Percentiles rank a stretch among this genome's conserved stretches.
phyloP scores from a whole-genome alignment of 768 basidiomycete species.

The Boletus rufocinnamomeus region DNA sequence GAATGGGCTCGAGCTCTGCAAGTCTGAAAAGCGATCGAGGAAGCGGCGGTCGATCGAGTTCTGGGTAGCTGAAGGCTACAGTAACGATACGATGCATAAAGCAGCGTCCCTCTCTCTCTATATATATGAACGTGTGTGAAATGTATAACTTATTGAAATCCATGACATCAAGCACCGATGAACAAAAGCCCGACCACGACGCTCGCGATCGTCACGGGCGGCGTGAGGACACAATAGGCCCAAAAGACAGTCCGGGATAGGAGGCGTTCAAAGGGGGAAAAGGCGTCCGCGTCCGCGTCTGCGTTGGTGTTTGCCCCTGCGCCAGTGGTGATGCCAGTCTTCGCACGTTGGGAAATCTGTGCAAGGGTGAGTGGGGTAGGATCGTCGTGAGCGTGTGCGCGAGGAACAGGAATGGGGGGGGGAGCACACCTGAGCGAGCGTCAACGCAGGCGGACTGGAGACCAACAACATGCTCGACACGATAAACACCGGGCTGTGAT shows the following conservation, averaged over 20 bases:
- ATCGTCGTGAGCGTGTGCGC: background rate
- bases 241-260: conserved; percentile 92
- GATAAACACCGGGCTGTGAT: conserved; percentile 82
- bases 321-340: background rate
- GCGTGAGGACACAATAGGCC: conserved; percentile 88
- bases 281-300: background rate
- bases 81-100: too few relatives aligned
- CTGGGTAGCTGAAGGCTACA: too few relatives aligned
- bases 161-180: conserved; percentile 41
- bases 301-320: background rate
- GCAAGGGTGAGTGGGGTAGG: too few relatives aligned
- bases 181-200: conserved; percentile 74
- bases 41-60: too few relatives aligned
- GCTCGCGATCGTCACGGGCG: conserved; percentile 76
- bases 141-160: too few relatives aligned
- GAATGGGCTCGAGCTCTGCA: too few relatives aligned
- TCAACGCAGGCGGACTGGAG: conserved; percentile 78
- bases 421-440: conserved; percentile 54
- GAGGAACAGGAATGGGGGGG: background rate
- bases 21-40: too few relatives aligned
- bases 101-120: too few relatives aligned
- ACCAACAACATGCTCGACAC: conserved; percentile 83
- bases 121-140: too few relatives aligned
- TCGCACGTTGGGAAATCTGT: conserved; percentile 27
- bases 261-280: conserved; percentile 72